A percentile compares a stretch with the other conserved stretches of the same genome.
Evolutionary conservation across 148 eudicot species (phyloP).

Genomic region (Limonium bicolor): DNA sequence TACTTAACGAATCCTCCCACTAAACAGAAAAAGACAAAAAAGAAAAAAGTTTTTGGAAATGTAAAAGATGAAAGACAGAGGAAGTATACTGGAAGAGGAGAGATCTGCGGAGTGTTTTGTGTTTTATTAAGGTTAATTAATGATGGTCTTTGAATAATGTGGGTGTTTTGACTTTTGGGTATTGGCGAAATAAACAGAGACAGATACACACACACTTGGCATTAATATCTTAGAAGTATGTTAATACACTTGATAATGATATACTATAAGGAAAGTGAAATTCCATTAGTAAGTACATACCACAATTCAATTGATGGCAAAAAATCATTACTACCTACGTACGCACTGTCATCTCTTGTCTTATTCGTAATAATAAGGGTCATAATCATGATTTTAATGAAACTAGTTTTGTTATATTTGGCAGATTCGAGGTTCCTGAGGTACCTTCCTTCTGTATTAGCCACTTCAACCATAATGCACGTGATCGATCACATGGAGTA

Average conservation of each 20-base stretch:
- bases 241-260: too few species aligned
- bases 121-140: not conserved
- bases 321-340: too few species aligned
- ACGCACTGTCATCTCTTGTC: not conserved
- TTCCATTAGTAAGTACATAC: too few species aligned
- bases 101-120: not conserved
- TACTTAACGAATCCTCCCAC: not conserved
- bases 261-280: too few species aligned
- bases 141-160: not conserved
- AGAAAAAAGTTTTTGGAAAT: not conserved
- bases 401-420: not conserved
- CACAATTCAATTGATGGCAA: too few species aligned
- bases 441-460: slow-evolving; percentile 58
- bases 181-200: too few species aligned
- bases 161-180: too few species aligned
- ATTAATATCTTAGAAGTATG: too few species aligned
- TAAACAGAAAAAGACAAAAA: not conserved
- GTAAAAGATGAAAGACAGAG: not conserved
- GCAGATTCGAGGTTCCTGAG: slow-evolving; percentile 51
- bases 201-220: too few species aligned
- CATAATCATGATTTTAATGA: not conserved
- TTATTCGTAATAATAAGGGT: not conserved
- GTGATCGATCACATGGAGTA: slow-evolving; percentile 53
- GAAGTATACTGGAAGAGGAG: not conserved
- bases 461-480: slow-evolving; percentile 65